Base-by-base conservation (phyloP, 495 filamentous ascomycete species). In the Hyaloscypha hepaticicola region DNA sequence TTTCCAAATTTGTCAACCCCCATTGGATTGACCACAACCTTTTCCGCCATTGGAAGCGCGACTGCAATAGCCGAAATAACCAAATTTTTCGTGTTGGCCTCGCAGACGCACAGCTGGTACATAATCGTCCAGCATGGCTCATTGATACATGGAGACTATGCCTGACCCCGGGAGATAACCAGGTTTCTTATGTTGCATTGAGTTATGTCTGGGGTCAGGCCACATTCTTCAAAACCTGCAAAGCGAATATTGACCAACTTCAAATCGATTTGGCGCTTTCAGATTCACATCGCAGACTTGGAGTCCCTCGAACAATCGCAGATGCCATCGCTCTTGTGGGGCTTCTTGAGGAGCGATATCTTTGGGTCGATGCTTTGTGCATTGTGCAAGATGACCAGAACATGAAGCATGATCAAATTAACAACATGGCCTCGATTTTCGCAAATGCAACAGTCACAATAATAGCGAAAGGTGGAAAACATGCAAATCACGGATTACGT, bases 281-380 rank as follows among this genome's bases (percentile, higher is more conserved):
- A 14, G 41, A 63, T n/a, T n/a, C 31, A 22, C 25, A 31, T 21
- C 7, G 26, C 7, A 48, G 22, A 27, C 61, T 63, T 29, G 38
- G 62, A 28, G 19, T 73, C 25, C 64, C 70, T 19, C 51, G 48
- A 14, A 66, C 68, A 19, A 66, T 74, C 57, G 21, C 22, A 61
- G 63, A 74, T 57, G 71, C 71, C 8, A 70, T 73, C 3, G 28
- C 55, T 0, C 59, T 67, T 26, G 58, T 60, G n/a, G 50, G 33
- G 26, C 27, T 51, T 25, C 49, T 73, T 1, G 63, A 59, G 22
- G 45, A 70, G 29, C 57, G 31, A 22, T 75, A 72, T 58, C 65
- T 75, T 25, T 74, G 72, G 72, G 65, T 73, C 11, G 72, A 74
- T 55, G 61, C 59, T 16, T 55, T 74, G 14, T 72, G 70, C 61